Conservation (phyloP, 768 basidiomycete genomes). For the Cystofilobasidium macerans region DNA sequence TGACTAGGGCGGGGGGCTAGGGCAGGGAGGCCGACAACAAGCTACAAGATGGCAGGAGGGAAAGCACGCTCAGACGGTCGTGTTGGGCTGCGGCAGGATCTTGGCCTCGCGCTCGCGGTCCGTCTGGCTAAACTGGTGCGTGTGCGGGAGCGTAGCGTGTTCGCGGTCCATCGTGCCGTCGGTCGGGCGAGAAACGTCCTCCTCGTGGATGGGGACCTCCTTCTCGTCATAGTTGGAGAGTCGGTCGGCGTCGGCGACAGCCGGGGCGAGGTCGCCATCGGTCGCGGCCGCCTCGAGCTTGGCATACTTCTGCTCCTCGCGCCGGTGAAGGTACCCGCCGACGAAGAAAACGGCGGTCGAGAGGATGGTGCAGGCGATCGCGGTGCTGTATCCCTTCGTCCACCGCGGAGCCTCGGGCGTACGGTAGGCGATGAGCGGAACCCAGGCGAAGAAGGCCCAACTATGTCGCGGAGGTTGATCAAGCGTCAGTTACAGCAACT, state of each 20-base stretch:
- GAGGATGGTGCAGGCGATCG: constrained; percentile 17
- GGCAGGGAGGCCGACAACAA: too few species aligned
- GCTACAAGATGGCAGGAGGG: too few species aligned
- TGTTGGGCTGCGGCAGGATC: constrained; percentile 2
- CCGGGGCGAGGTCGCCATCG: constrained; percentile 1
- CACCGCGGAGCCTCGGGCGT: constrained; percentile 3
- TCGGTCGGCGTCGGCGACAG: not conserved
- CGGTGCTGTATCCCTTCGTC: constrained; percentile 8
- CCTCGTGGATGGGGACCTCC: constrained; percentile 5
- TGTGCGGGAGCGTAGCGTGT: not conserved
- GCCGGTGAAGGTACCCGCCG: constrained; percentile 19
- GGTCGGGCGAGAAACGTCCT: not conserved
- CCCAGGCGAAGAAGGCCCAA: constrained; percentile 19
- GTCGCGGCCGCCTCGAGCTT: constrained; percentile 3
- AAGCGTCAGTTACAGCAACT: not conserved
- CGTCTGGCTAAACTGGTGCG: not conserved
- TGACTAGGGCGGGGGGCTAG: too few species aligned
- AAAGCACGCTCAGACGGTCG: too few species aligned
- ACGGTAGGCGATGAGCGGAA: constrained; percentile 4
- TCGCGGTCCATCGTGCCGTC: not conserved
- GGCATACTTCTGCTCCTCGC: constrained; percentile 13
- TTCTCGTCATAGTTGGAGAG: not conserved
- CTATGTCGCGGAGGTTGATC: not conserved
- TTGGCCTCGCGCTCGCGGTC: constrained; percentile 2
- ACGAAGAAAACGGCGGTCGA: constrained; percentile 11